phyloP scores from a whole-genome alignment of 768 basidiomycete species.

The Boletus vermiculosoides region DNA sequence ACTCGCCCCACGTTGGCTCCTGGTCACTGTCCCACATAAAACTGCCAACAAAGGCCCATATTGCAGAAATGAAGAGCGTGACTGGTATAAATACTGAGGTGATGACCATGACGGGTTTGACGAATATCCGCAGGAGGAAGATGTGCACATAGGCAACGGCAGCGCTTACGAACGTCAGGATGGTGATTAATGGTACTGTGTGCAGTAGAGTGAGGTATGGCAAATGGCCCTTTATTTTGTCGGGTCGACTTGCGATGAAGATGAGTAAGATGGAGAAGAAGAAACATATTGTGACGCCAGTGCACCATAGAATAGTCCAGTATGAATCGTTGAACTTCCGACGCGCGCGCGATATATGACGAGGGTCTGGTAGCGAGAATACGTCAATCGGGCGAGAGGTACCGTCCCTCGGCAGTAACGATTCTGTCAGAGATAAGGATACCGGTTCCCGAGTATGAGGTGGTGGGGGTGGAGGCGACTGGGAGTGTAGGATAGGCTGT shows the following conservation, averaged over 20 bases:
- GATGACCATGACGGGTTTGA: constrained; percentile 77
- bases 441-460: constrained; percentile 45
- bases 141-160: constrained; percentile 71
- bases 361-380: constrained; percentile 77
- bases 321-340: constrained; percentile 72
- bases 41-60: constrained; percentile 82
- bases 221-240: constrained; percentile 22
- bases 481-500: constrained; percentile 35
- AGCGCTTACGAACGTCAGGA: constrained; percentile 71
- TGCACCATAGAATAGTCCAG: constrained; percentile 69
- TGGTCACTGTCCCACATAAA: constrained; percentile 57
- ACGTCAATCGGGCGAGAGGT: constrained; percentile 60
- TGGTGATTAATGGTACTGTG: constrained; percentile 73
- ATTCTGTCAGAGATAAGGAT: constrained; percentile 75
- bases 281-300: constrained; percentile 56
- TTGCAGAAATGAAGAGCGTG: constrained; percentile 67
- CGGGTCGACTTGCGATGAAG: constrained; percentile 52
- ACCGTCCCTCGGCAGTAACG: constrained; percentile 74
- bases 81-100: constrained; percentile 76
- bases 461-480: constrained; percentile 39
- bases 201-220: constrained; percentile 74
- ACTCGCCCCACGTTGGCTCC: constrained; percentile 80
- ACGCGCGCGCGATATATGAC: constrained; percentile 58
- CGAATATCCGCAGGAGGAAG: constrained; percentile 74
- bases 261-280: constrained; percentile 65